Evolutionary conservation across 352 stramenopile genomes (phyloP).

Genomic region (Phytophthora fragariaefolia): DNA sequence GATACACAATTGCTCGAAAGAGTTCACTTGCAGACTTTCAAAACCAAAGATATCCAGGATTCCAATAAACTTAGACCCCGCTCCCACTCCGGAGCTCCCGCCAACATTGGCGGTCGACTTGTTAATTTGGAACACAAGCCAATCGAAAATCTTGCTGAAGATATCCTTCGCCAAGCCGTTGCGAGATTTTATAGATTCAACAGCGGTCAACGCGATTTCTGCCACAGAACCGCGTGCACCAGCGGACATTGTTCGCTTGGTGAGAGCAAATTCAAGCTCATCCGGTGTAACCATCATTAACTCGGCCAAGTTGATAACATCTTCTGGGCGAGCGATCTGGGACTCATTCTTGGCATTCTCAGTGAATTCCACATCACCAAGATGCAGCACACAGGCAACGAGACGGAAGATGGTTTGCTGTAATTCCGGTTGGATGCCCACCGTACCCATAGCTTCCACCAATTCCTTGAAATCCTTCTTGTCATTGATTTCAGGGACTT

Average conservation of each 20-base stretch:
- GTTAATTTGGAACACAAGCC: slow-evolving; percentile 96
- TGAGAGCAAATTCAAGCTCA: slow-evolving; percentile 90
- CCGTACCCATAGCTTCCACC: slow-evolving; percentile 92
- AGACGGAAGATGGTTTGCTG: slow-evolving; percentile 96
- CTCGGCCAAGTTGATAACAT: slow-evolving; percentile 77
- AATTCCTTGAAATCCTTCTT: slow-evolving; percentile 95
- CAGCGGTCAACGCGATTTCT: slow-evolving; percentile 81
- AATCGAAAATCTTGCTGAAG: slow-evolving; percentile 97
- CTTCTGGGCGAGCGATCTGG: slow-evolving; percentile 65
- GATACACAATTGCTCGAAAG: slow-evolving; percentile 97
- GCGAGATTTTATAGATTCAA: slow-evolving; percentile 87
- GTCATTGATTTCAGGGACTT: slow-evolving; percentile 94
- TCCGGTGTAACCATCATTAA: slow-evolving; percentile 87
- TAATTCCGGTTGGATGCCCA: slow-evolving; percentile 90
- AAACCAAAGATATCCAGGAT: slow-evolving; percentile 99
- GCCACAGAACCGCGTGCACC: slow-evolving; percentile 85
- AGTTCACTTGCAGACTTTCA: slow-evolving; percentile 94
- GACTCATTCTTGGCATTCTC: slow-evolving; percentile 89
- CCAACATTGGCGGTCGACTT: slow-evolving; percentile 81
- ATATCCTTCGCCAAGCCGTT: slow-evolving; percentile 97
- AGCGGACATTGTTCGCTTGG: slow-evolving; percentile 88
- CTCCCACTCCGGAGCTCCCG: slow-evolving; percentile 22
- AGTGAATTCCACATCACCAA: slow-evolving; percentile 96
- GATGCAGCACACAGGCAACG: slow-evolving; percentile 96
- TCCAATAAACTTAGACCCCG: slow-evolving; percentile 88